phyloP scores from a whole-genome alignment of 306 rosid species.

The Cicer judaicum region DNA sequence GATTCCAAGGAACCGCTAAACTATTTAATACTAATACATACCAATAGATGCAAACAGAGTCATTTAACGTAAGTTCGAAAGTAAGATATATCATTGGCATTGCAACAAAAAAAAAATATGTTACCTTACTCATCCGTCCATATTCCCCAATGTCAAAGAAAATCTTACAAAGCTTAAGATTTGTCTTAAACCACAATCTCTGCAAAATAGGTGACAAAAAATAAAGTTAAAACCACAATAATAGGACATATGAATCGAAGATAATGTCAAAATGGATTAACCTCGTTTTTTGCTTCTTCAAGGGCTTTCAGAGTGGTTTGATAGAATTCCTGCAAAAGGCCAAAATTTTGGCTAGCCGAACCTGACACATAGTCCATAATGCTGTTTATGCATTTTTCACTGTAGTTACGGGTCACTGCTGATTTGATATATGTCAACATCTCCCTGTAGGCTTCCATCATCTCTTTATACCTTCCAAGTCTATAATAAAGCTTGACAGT shows the following conservation, averaged over 20 bases:
- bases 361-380: slow-evolving; percentile 98
- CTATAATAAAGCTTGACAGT: slow-evolving; percentile 96
- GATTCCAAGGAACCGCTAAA: slow-evolving; percentile 38
- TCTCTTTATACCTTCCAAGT: slow-evolving; percentile 85
- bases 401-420: slow-evolving; percentile 90
- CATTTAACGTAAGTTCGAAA: slow-evolving; percentile 9
- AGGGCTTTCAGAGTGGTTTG: slow-evolving; percentile 93
- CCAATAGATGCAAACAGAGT: slow-evolving; percentile 17
- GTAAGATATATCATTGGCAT: slow-evolving; percentile 5
- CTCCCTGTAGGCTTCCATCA: slow-evolving; percentile 97
- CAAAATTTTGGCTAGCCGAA: slow-evolving; percentile 92
- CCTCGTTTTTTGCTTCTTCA: slow-evolving; percentile 99
- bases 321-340: slow-evolving; percentile 93
- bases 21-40: slow-evolving; percentile 33
- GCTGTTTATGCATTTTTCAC: slow-evolving; percentile 97
- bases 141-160: slow-evolving; percentile 99
- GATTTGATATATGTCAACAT: slow-evolving; percentile 99
- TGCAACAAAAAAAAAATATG: not conserved
- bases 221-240: slow-evolving; percentile 33
- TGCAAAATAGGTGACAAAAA: slow-evolving; percentile 47
- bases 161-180: slow-evolving; percentile 97
- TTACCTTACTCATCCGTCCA: slow-evolving; percentile 97
- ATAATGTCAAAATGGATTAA: slow-evolving; percentile 43
- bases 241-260: slow-evolving; percentile 28
- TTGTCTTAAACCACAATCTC: slow-evolving; percentile 99